Conservation (phyloP, 768 basidiomycete species). For the Strobilomyces dryophilus region DNA sequence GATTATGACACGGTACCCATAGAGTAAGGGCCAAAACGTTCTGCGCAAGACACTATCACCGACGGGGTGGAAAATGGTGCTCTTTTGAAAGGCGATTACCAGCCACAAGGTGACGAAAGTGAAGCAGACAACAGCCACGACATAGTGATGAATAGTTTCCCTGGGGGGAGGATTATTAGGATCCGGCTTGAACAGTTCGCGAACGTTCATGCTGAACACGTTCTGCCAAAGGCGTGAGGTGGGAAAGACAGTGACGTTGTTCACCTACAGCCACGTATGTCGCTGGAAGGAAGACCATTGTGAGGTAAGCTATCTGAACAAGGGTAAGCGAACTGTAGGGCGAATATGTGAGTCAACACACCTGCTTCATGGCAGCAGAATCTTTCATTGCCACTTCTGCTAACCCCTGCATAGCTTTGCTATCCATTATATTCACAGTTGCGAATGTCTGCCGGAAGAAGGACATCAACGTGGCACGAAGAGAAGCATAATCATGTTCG, state of each 20-base stretch:
- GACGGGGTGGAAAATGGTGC: conserved; percentile 8
- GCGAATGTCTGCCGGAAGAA: conserved; percentile 44
- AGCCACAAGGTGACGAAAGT: conserved; percentile 52
- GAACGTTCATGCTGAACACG: conserved; percentile 25
- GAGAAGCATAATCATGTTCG: neutral
- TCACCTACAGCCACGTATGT: conserved; percentile 35
- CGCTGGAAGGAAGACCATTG: conserved; percentile 56
- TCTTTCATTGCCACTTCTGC: conserved; percentile 3
- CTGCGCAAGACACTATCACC: conserved; percentile 11
- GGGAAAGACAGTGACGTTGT: neutral
- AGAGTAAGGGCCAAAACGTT: conserved; percentile 22
- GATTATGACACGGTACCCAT: conserved; percentile 2
- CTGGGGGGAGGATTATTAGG: neutral
- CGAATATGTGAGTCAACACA: neutral
- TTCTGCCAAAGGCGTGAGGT: conserved; percentile 26
- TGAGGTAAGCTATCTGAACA: conserved; percentile 46
- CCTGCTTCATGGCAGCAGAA: conserved; percentile 19
- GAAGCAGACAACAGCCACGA: conserved; percentile 38
- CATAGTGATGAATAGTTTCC: conserved; percentile 36
- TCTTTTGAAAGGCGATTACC: conserved; percentile 45
- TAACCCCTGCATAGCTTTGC: conserved; percentile 13
- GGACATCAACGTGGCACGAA: neutral
- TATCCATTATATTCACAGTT: conserved; percentile 50
- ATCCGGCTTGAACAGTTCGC: conserved; percentile 19
- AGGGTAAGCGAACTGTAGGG: neutral